These are phyloP conservation scores for Rhizopogon rudus DNA, from an alignment of 768 basidiomycete species.

Conservation along the genomic window DNA sequence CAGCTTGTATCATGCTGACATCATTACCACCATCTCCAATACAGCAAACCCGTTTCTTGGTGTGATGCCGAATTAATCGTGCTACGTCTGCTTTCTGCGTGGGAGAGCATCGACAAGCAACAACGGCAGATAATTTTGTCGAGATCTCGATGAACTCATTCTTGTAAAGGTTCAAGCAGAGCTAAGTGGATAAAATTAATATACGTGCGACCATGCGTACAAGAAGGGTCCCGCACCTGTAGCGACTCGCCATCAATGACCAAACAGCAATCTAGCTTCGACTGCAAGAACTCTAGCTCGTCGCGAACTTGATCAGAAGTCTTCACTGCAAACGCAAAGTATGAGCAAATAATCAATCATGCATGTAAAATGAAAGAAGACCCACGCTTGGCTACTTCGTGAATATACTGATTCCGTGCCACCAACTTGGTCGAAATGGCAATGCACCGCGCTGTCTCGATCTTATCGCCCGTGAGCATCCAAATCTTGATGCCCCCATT, in stretches of 20 bases:
- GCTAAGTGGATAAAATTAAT: conserved; percentile 37
- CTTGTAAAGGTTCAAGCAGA: conserved; percentile 86
- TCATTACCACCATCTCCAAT: conserved; percentile 99
- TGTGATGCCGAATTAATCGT: conserved; percentile 82
- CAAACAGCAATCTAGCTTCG: conserved; percentile 94
- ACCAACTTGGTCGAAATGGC: conserved; percentile 97
- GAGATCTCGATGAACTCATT: conserved; percentile 95
- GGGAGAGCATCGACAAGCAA: conserved; percentile 96
- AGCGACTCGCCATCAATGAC: conserved; percentile 98
- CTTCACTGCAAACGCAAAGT: conserved; percentile 53
- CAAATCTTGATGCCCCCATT: conserved; percentile 99
- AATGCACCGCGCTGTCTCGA: conserved; percentile 97
- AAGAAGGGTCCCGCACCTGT: conserved; percentile 49
- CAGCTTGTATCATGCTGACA: conserved; percentile 99
- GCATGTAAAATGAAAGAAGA: not conserved
- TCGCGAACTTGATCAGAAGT: conserved; percentile 78
- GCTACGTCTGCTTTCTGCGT: conserved; percentile 99
- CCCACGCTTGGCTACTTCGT: conserved; percentile 88
- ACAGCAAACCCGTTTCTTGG: conserved; percentile 95
- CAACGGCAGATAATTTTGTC: conserved; percentile 93
- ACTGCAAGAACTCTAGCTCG: conserved; percentile 89
- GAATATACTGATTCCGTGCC: conserved; percentile 94
- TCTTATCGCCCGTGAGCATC: conserved; percentile 99
- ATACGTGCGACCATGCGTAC: not conserved
- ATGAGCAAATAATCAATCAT: conserved; percentile 1